Evolutionary conservation across 345 rosid genomes (phyloP).

Genomic region (Linum tenue): DNA sequence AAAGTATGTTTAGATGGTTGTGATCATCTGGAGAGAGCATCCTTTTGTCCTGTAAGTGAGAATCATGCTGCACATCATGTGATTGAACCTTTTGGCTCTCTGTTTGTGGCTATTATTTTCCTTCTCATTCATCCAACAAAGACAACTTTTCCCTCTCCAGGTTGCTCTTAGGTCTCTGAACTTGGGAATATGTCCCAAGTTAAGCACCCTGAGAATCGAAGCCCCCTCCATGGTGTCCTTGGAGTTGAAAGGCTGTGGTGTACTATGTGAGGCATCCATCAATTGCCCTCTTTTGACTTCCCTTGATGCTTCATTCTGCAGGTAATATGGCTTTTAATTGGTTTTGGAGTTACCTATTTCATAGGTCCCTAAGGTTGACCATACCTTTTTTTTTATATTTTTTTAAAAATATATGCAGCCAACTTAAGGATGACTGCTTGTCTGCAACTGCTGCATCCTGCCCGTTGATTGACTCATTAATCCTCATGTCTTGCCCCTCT

Average conservation of each 20-base stretch:
- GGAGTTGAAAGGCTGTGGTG: constrained; percentile 97
- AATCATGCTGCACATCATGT: not conserved
- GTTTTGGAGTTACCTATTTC: not conserved
- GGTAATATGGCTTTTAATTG: constrained; percentile 29
- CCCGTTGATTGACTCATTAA: constrained; percentile 69
- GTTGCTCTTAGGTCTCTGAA: constrained; percentile 82
- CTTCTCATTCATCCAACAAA: not conserved
- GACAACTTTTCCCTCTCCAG: constrained; percentile 26
- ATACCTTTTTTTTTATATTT: too few relatives aligned
- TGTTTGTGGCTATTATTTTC: not conserved
- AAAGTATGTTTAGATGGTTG: constrained; percentile 87
- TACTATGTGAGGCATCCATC: constrained; percentile 68
- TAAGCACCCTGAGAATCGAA: constrained; percentile 62
- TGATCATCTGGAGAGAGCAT: constrained; percentile 86
- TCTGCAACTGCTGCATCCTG: constrained; percentile 75
- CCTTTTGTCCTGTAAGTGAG: constrained; percentile 78
- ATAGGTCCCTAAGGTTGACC: not conserved
- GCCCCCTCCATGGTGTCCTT: constrained; percentile 73
- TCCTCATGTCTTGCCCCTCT: constrained; percentile 85
- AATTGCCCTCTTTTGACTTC: constrained; percentile 74
- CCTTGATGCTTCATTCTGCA: constrained; percentile 94
- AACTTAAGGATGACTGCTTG: constrained; percentile 80
- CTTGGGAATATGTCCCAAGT: constrained; percentile 90
- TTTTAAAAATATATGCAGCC: constrained; percentile 35
- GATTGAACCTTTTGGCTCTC: not conserved